Evolutionary conservation across 192 early-diverging fungal genomes (phyloP), one percentile per base, ranked within the genome.

Genomic region (Entomortierella parvispora): DNA sequence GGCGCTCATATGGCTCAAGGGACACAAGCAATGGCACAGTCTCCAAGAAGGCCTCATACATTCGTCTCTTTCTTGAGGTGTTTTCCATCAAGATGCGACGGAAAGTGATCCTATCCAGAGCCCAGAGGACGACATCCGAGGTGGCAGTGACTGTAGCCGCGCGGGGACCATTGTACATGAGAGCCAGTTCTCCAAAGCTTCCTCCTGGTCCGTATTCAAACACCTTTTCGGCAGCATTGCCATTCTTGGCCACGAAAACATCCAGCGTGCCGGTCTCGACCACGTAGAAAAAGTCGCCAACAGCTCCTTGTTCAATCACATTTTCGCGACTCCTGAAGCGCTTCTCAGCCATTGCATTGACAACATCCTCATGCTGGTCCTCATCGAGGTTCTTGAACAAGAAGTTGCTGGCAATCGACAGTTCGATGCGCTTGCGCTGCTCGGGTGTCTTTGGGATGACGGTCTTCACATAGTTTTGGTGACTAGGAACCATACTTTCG

Each of bases 101-200:
- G 88, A 99, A 99, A 0, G 97, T 97, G 43, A 99, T 93, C 63
- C 97, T 90, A 78, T 99, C 97, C 43, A 99, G 78, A 1, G 97
- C 97, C 97, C 97, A 99, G 51, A 99, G 82, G n/a, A 95, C 91
- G 28, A 90, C 80, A 33, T 93, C 89, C 18, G 90, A 88, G 0
- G 95, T 97, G 3, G 95, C 92, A 1, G 85, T 84, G 33, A 99
- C 92, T 0, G 96, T 97, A n/a, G 97, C 97, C 2, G 97, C 97
- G 34, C 97, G 90, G 22, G 97, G 97, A 10, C 96, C 96, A 78
- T 98, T 98, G 82, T 99, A 99, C 97, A 99, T 99, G 18, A 99
- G 86, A 33, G 97, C 97, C 51, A 99, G 86, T 84, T 99, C 96
- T 63, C 97, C 97, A 93, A 99, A 99, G 74, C 90, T 92, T 32